These are phyloP conservation scores for Exobasidium cylindrosporum DNA, from an alignment of 1,284 basidiomycete species.

Conservation along the genomic window DNA sequence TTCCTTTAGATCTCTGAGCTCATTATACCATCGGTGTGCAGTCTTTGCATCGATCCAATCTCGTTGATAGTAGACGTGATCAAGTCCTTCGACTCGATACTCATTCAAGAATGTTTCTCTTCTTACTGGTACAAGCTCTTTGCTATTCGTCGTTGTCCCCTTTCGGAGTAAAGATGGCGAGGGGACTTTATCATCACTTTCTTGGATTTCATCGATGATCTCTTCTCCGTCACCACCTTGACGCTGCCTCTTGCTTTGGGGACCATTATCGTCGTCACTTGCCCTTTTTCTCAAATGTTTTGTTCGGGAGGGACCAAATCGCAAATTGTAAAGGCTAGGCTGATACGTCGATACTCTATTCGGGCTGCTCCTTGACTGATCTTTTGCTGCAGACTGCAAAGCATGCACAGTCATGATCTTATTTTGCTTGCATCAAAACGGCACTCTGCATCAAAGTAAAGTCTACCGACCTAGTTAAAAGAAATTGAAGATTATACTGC, in stretches of 20 bases:
- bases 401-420: too few species aligned
- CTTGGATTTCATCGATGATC: not conserved
- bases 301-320: not conserved
- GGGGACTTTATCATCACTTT: too few species aligned
- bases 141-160: not conserved
- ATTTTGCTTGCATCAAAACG: too few species aligned
- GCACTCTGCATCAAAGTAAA: too few species aligned
- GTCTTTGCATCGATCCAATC: constrained; percentile 54
- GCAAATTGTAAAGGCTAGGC: not conserved
- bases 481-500: too few species aligned
- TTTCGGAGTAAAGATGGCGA: too few species aligned
- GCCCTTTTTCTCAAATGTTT: not conserved
- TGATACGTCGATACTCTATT: not conserved
- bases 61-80: constrained; percentile 46
- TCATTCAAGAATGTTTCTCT: not conserved
- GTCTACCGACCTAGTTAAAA: too few species aligned
- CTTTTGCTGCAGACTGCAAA: too few species aligned
- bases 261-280: not conserved
- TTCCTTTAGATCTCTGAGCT: constrained; percentile 51
- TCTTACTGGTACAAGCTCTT: not conserved
- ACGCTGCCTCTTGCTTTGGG: not conserved
- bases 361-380: too few species aligned
- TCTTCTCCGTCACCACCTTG: not conserved
- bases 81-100: not conserved
- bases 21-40: constrained; percentile 57